Conservation (phyloP, 768 basidiomycete genomes). For the Saitozyma sp. region DNA sequence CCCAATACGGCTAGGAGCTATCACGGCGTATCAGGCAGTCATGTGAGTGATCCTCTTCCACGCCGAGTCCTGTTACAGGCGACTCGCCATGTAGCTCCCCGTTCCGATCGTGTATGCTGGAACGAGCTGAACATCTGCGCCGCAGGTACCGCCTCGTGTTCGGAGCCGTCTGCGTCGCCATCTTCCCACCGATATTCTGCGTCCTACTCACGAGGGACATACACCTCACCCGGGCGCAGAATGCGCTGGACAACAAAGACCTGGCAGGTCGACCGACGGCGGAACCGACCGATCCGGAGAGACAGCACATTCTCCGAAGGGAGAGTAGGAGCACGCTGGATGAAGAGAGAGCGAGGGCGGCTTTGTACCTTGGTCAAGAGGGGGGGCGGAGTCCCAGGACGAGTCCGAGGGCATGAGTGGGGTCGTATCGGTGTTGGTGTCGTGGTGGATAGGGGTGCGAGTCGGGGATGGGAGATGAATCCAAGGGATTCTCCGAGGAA, state of each 20-base stretch:
- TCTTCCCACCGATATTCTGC: constrained; percentile 63
- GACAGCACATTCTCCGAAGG: background rate
- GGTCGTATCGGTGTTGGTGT: no score
- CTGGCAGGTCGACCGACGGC: constrained; percentile 33
- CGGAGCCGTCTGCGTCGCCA: constrained; percentile 60
- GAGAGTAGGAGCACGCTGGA: no score
- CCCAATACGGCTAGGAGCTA: constrained; percentile 67
- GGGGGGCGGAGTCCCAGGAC: no score
- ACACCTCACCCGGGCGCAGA: constrained; percentile 69
- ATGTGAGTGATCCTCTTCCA: constrained; percentile 22
- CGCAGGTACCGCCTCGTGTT: constrained; percentile 55
- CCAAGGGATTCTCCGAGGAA: no score
- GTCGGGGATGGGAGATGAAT: no score
- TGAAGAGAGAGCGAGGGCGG: no score
- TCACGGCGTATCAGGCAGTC: constrained; percentile 57
- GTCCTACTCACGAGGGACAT: constrained; percentile 66
- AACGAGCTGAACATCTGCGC: background rate
- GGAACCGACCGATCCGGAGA: background rate
- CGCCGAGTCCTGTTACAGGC: background rate
- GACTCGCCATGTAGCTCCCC: constrained; percentile 3
- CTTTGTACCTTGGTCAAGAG: no score
- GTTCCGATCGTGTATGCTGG: background rate
- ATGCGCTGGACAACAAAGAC: constrained; percentile 62
- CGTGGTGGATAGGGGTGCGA: no score
- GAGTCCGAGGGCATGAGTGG: no score